A percentile compares a stretch with the other conserved stretches of the same genome.
Evolutionary conservation across 202 grass and related monocot genomes (phyloP).

Genomic region (Alloteropsis angusta): DNA sequence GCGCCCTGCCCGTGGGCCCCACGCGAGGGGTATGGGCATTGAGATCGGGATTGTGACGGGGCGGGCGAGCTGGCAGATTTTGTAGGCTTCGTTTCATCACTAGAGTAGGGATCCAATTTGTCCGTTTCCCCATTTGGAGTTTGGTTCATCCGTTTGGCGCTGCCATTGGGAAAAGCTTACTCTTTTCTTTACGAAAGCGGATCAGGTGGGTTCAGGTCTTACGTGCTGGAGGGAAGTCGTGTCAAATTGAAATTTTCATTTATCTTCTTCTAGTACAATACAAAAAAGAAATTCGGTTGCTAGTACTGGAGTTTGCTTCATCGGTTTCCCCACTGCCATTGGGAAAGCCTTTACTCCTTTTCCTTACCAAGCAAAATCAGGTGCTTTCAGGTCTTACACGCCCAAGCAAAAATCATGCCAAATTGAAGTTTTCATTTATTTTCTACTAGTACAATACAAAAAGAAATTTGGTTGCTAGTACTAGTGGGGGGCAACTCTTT

Average conservation of each 20-base stretch:
- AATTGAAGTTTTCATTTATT: neutral
- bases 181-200: neutral
- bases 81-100: conserved; percentile 10
- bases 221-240: neutral
- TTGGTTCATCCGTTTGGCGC: conserved; percentile 8
- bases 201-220: neutral
- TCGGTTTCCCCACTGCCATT: neutral
- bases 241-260: conserved; percentile 1
- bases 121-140: conserved; percentile 20
- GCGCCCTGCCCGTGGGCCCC: neutral
- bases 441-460: neutral
- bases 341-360: neutral
- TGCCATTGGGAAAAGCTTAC: neutral
- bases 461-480: neutral
- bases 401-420: neutral
- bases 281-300: neutral
- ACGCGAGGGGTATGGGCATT: conserved; percentile 1
- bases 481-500: neutral
- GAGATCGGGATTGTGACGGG: neutral
- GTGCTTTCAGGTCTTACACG: neutral
- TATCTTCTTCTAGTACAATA: neutral
- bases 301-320: neutral
- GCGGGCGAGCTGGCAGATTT: neutral
- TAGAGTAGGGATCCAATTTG: conserved; percentile 34
- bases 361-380: neutral